Evolutionary conservation across 192 early-diverging fungal species (phyloP), one percentile per base, ranked within the genome.

Genomic region (Backusella sp.): DNA sequence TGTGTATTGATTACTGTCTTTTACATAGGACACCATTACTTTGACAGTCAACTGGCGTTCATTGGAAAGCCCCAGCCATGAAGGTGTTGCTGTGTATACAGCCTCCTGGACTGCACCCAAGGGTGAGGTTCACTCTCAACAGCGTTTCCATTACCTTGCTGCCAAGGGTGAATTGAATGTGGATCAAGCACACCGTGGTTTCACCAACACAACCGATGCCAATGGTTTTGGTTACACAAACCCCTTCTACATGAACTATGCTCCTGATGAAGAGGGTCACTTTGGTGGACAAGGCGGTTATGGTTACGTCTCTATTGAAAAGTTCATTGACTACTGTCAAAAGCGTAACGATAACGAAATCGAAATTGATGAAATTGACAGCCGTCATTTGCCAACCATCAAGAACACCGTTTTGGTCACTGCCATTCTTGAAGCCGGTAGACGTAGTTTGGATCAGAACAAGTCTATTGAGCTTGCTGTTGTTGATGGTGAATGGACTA

Each of bases 51-150:
- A 73, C 12, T 86, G 76, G 65, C 76, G 77, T 34, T 85, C 84
- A 66, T 73, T 80, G 65, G 52, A 49, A 12, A 39, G 75, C 7
- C 35, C 74, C 11, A 79, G 28, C 30, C 19, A 30, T 26, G 53
- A 77, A 65, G 84, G 83, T 19, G 86, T 84, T 14, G 84, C 80
- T 26, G 68, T 86, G 6, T 86, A 79, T 52, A 86, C 84, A 12
- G 71, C 84, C 39, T 86, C 84, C 1, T 86, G 84, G 84, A 86
- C 80, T 15, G 84, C 84, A 17, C 75, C 84, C 12, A 84, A 83
- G 62, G 80, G 56, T 21, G 84, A 86, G 36, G 84, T 85, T 3
- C 84, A 86, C 39, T 76, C 79, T 23, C 84, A 85, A 41, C 84
- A 86, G 53, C 73, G 76, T 28, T 85, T 86, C 78, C 75, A 76